Conservation (phyloP, 139 green algal genomes). For the Picochlorum sp. region DNA sequence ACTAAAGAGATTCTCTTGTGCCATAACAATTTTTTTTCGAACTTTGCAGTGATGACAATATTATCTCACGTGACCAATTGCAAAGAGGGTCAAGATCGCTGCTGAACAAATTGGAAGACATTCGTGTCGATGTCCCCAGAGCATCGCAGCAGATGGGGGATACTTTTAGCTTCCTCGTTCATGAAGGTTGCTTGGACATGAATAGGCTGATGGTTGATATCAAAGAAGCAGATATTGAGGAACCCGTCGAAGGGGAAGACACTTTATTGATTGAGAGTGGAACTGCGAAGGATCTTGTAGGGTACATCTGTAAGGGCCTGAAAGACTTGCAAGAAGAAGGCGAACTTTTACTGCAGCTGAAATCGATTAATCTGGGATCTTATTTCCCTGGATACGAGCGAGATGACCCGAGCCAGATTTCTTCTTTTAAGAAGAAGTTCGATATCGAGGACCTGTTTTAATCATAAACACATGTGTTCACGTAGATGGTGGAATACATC, state of each 20-base stretch:
- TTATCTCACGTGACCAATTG: conserved; percentile 7
- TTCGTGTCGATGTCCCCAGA: conserved; percentile 31
- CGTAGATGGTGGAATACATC: too few species aligned
- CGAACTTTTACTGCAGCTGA: neutral
- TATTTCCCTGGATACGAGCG: too few species aligned
- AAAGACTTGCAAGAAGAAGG: conserved; percentile 1
- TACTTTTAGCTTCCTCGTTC: conserved; percentile 27
- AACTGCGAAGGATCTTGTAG: conserved; percentile 19
- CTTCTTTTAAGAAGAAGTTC: too few species aligned
- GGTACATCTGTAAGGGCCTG: neutral
- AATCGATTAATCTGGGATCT: too few species aligned
- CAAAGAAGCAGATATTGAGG: conserved; percentile 23
- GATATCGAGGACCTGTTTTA: too few species aligned
- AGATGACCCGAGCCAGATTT: too few species aligned
- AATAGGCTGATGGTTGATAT: conserved; percentile 15
- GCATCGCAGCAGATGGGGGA: conserved; percentile 27
- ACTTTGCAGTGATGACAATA: neutral
- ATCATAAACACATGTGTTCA: too few species aligned
- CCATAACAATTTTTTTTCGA: neutral
- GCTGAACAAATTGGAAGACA: conserved; percentile 25
- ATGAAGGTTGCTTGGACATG: conserved; percentile 14
- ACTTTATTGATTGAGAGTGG: conserved; percentile 31
- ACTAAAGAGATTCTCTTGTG: neutral
- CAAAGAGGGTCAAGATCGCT: conserved; percentile 7
- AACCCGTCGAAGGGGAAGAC: conserved; percentile 21